These are phyloP conservation scores for Spathaspora gorwiae DNA, from an alignment of 805 yeast genomes.

Conservation along the genomic window DNA sequence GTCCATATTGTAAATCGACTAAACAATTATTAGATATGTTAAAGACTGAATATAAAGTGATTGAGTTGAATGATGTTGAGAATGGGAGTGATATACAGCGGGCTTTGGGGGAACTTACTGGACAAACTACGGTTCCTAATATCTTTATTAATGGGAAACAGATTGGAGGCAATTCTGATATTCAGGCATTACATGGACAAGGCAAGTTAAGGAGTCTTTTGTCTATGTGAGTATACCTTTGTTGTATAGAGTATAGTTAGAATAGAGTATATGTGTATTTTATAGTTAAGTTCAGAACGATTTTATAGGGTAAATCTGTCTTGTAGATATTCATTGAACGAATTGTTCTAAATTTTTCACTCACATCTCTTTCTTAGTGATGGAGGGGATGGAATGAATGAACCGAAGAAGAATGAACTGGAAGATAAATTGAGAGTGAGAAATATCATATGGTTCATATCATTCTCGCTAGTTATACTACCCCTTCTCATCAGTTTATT, in stretches of 20 bases:
- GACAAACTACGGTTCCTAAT: constrained; percentile 35
- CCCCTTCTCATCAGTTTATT: too few species aligned
- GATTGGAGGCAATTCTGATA: constrained; percentile 35
- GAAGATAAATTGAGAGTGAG: too few species aligned
- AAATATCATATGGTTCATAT: too few species aligned
- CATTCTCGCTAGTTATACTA: too few species aligned
- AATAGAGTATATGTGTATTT: not conserved
- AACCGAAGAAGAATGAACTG: too few species aligned
- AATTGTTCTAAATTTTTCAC: too few species aligned
- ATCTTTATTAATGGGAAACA: constrained; percentile 34
- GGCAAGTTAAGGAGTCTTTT: constrained; percentile 18
- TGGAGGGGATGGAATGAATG: too few species aligned
- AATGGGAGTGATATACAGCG: constrained; percentile 27
- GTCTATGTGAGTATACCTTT: not conserved
- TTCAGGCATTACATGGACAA: constrained; percentile 22
- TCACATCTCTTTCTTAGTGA: too few species aligned
- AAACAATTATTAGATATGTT: constrained; percentile 14
- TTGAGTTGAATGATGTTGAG: constrained; percentile 23
- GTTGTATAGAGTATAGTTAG: not conserved
- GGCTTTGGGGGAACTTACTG: constrained; percentile 27
- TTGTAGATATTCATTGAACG: too few species aligned
- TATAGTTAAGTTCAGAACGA: not conserved
- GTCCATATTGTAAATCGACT: constrained; percentile 26
- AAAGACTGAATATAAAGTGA: constrained; percentile 17
- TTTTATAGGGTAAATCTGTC: too few species aligned